Evolutionary conservation across 2,329 filamentous ascomycete species (phyloP).

Genomic region (Apiospora arundinis): DNA sequence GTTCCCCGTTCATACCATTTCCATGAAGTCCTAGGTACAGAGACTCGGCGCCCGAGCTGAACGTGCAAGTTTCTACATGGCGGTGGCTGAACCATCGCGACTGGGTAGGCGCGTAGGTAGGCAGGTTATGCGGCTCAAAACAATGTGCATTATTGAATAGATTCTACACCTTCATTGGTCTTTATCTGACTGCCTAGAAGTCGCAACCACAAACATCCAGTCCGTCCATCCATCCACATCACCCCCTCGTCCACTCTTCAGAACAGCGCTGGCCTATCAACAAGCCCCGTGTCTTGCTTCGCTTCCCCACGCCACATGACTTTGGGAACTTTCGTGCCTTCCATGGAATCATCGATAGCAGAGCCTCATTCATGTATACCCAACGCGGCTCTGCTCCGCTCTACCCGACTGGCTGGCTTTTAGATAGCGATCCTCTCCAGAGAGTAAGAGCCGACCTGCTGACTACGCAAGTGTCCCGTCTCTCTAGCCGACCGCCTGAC

Average conservation of each 20-base stretch:
- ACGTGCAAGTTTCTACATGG: background rate
- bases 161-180: background rate
- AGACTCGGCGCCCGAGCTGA: background rate
- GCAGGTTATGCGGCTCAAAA: background rate
- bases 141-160: background rate
- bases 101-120: background rate
- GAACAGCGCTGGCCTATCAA: background rate
- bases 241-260: no score
- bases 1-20: background rate
- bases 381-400: background rate
- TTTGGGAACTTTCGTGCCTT: background rate
- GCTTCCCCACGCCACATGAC: background rate
- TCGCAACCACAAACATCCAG: background rate
- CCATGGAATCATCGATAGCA: background rate
- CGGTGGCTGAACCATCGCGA: background rate
- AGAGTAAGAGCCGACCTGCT: conserved; percentile 82
- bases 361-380: background rate
- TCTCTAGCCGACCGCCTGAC: conserved; percentile 73
- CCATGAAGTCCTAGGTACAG: background rate
- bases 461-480: conserved; percentile 77
- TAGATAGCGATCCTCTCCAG: conserved; percentile 78
- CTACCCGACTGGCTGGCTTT: background rate
- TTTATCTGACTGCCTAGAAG: conserved; percentile 1
- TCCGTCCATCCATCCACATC: background rate
- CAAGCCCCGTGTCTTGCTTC: background rate